These are phyloP conservation scores for Dryadomyces sulphureus DNA, from an alignment of 2,329 filamentous ascomycete genomes.

Conservation along the genomic window DNA sequence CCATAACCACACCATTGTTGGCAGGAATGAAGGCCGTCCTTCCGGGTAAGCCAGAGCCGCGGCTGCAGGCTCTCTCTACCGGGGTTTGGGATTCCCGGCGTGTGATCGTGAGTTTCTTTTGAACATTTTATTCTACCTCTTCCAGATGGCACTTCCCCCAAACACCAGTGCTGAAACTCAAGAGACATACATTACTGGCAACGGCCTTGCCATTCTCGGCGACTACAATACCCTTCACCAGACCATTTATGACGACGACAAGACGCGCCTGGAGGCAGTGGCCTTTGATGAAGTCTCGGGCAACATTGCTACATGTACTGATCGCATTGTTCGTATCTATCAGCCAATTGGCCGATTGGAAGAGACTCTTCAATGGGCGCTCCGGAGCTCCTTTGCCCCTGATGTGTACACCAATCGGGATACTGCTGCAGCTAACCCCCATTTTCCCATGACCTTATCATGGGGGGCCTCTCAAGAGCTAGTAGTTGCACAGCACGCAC, in stretches of 20 bases:
- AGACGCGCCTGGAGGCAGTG: conserved; percentile 54
- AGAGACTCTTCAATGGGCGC: conserved; percentile 55
- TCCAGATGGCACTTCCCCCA: not conserved
- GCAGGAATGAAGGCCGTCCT: conserved; percentile 31
- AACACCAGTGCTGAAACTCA: not conserved
- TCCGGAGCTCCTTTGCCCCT: conserved; percentile 33
- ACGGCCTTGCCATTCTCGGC: conserved; percentile 70
- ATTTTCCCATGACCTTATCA: conserved; percentile 41
- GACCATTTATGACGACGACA: conserved; percentile 76
- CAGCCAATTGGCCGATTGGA: conserved; percentile 57
- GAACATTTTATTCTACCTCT: not conserved
- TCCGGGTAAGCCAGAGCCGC: conserved; percentile 31
- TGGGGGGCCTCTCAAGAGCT: conserved; percentile 84
- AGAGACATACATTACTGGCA: conserved; percentile 80
- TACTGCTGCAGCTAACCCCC: conserved; percentile 21
- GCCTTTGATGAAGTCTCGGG: conserved; percentile 69
- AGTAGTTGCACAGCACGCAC: conserved; percentile 54
- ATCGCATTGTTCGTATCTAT: conserved; percentile 57
- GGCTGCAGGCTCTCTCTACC: conserved; percentile 30
- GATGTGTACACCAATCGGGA: conserved; percentile 14
- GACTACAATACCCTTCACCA: conserved; percentile 65
- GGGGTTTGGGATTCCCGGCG: conserved; percentile 27
- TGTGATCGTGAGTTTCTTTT: conserved; percentile 16
- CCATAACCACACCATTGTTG: conserved; percentile 1
- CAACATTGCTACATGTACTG: conserved; percentile 67